Evolutionary conservation across 2,329 filamentous ascomycete genomes (phyloP).

Genomic region (Xylariaceae sp.): DNA sequence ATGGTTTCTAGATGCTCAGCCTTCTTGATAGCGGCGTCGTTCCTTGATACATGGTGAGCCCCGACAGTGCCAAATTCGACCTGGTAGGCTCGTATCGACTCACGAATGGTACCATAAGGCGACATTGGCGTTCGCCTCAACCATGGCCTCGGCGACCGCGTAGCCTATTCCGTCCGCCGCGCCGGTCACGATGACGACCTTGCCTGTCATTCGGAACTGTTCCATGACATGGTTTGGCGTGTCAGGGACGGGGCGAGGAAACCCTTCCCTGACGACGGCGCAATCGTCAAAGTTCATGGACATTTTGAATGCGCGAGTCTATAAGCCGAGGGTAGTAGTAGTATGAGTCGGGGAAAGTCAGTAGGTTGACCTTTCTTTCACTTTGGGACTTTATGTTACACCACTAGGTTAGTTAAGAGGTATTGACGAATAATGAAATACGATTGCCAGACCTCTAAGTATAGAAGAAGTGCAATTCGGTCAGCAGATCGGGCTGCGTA

Average conservation of each 20-base stretch:
- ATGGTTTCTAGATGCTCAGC: slow-evolving; percentile 8
- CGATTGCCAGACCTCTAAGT: no score
- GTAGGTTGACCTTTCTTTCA: not conserved
- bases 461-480: no score
- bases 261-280: slow-evolving; percentile 15
- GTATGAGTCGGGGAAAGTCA: not conserved
- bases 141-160: slow-evolving; percentile 17
- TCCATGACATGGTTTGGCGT: slow-evolving; percentile 14
- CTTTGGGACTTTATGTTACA: no score
- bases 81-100: slow-evolving; percentile 1
- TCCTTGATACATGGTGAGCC: slow-evolving; percentile 10
- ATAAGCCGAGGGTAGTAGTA: not conserved
- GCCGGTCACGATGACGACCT: slow-evolving; percentile 17
- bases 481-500: not conserved
- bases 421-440: no score
- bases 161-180: slow-evolving; percentile 19
- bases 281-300: slow-evolving; percentile 18
- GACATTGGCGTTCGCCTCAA: slow-evolving; percentile 14
- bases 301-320: slow-evolving; percentile 8
- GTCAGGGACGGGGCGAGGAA: slow-evolving; percentile 14
- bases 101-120: slow-evolving; percentile 19
- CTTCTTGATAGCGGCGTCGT: slow-evolving; percentile 12
- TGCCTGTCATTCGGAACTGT: slow-evolving; percentile 16
- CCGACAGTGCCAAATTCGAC: not conserved
- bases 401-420: no score